A percentile compares a stretch with the other conserved stretches of the same genome.
Evolutionary conservation across 257 asterid genomes (phyloP).

Genomic region (Solanum bulbocastanum): DNA sequence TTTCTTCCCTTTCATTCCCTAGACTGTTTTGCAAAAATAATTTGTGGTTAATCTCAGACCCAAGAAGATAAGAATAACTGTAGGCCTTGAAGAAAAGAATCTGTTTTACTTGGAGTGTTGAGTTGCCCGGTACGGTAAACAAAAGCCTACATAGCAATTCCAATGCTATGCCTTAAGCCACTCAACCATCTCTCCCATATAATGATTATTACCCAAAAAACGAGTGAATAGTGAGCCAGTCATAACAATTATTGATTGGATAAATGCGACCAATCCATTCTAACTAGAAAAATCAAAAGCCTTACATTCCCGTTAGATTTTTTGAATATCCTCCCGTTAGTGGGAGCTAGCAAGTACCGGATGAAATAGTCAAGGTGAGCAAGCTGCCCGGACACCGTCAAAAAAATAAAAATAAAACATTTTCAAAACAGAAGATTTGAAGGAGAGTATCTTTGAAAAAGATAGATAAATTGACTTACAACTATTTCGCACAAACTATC

Average conservation of each 20-base stretch:
- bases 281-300: neutral
- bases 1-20: neutral
- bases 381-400: neutral
- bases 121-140: neutral
- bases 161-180: neutral
- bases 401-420: neutral
- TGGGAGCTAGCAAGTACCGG: neutral
- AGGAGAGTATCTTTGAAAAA: neutral
- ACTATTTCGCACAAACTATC: conserved; percentile 29
- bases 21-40: neutral
- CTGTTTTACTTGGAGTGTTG: neutral
- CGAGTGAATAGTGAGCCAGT: neutral
- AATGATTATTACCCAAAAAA: neutral
- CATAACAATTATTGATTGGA: neutral
- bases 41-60: neutral
- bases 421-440: neutral
- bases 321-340: neutral
- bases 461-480: conserved; percentile 32
- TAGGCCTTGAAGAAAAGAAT: neutral
- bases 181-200: neutral
- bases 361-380: neutral
- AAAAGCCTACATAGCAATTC: neutral
- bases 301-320: neutral
- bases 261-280: neutral
- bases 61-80: neutral